A percentile compares a stretch with the other conserved stretches of the same genome.
Conservation (phyloP, 257 asterid species). For the Ilex aquifolium region DNA sequence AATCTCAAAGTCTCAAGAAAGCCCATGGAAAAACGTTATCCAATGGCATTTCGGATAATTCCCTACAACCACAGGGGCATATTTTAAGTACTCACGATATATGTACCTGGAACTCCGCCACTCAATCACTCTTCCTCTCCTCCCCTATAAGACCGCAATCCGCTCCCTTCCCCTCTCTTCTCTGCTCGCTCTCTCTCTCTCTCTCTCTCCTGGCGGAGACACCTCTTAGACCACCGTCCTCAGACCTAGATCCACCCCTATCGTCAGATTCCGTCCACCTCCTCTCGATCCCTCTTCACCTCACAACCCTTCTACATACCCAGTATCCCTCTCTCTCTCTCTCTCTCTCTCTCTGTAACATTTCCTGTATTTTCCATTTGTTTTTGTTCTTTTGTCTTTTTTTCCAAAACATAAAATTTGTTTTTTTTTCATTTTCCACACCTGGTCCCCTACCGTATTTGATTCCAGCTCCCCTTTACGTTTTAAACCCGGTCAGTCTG, state of each 20-base stretch:
- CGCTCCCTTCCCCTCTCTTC: slow-evolving; percentile 3
- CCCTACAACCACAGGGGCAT: neutral
- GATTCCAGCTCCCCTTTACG: neutral
- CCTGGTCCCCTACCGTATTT: neutral
- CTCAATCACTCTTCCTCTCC: neutral
- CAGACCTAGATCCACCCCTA: slow-evolving; percentile 20
- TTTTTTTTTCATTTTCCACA: neutral
- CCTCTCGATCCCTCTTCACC: slow-evolving; percentile 6
- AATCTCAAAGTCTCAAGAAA: neutral
- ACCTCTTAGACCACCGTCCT: slow-evolving; percentile 15
- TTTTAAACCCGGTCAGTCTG: neutral
- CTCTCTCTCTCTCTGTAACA: slow-evolving; percentile 1
- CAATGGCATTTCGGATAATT: slow-evolving; percentile 12
- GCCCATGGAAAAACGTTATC: neutral
- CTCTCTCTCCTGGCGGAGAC: slow-evolving; percentile 23
- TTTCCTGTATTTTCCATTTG: slow-evolving; percentile 13
- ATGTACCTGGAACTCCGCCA: neutral
- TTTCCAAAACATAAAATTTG: slow-evolving; percentile 19
- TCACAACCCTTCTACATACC: neutral
- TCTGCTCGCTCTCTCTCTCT: slow-evolving; percentile 1
- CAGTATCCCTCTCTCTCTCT: neutral
- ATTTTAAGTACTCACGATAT: neutral
- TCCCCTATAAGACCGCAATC: slow-evolving; percentile 7
- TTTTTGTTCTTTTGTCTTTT: neutral
- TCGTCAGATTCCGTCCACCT: slow-evolving; percentile 1